Base-by-base conservation (phyloP, 2,329 filamentous ascomycete species). In the Coccinonectria pachysandricola region DNA sequence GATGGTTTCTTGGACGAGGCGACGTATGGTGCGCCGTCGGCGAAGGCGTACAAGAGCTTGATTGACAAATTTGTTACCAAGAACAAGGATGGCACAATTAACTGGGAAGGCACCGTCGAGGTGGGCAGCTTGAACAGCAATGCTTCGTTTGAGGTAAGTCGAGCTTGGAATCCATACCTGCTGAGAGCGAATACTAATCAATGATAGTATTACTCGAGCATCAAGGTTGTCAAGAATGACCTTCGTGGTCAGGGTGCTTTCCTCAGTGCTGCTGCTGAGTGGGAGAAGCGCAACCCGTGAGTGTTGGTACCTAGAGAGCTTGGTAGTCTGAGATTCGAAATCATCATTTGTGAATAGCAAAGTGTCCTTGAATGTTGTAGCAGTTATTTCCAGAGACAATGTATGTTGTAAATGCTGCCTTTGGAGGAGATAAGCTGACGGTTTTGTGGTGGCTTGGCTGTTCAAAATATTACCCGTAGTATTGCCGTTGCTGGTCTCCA, bases 81-180 rank as follows among this genome's bases (percentile, higher is more conserved):
- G 15, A 50, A 52, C 11, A 49, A 54, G 8, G 58, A 65, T 30
- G 59, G 60, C 0, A 60, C 60, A 0, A 27, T 67, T 15, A 53
- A 55, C 27, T 64, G 59, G 37, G 59, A 64, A 22, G 58, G 62
- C 1, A 70, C 65, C 0, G 65, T 69, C 0, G 43, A 52, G 12
- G 65, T 69, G 5, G 64, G 65, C n/a, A 62, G 60, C 28, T 39
- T 69, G 25, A 58, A 53, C 32, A 56, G 57, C 1, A 53, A 62
- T 29, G 65, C 58, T 3, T 55, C 52, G 3, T 71, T 64, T 32
- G 58, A 66, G 36, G 63, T 65, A 39, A 48, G 56, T 28, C n/a
- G n/a, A 15, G 3, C 7, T 5, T 3, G 10, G 15, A 19, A 2
- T 3, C 1, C 3, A 6, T 2, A 8, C 3, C 0, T 6, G 7